Evolutionary conservation across 257 asterid species (phyloP).

Genomic region (Solanum infundibuliforme): DNA sequence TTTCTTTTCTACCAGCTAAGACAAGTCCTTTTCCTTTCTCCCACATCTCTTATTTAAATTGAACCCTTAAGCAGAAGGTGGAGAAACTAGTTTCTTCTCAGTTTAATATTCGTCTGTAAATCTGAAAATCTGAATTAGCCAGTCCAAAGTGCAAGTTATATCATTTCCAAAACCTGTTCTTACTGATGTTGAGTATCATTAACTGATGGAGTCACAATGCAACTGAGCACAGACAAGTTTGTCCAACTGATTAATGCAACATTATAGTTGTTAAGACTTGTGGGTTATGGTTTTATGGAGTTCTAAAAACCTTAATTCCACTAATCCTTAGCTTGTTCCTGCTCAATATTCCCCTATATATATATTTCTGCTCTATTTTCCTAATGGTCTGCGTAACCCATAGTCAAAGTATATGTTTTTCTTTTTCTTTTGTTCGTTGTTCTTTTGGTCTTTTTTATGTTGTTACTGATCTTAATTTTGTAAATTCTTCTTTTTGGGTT

Average conservation of each 20-base stretch:
- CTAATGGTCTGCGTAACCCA: neutral
- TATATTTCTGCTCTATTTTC: neutral
- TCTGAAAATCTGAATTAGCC: neutral
- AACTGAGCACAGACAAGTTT: neutral
- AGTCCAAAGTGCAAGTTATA: neutral
- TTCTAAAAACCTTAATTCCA: neutral
- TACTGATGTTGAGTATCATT: neutral
- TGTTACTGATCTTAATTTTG: neutral
- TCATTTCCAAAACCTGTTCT: neutral
- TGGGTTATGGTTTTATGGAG: neutral
- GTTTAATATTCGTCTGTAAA: neutral
- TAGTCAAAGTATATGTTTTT: neutral
- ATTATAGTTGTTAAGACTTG: neutral
- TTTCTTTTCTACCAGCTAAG: neutral
- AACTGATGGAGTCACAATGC: neutral
- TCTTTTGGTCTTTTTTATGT: neutral
- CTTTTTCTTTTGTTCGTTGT: neutral
- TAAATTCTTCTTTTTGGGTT: neutral
- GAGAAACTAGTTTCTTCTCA: neutral
- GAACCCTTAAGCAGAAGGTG: neutral
- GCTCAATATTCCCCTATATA: neutral
- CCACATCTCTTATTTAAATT: neutral
- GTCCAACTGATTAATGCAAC: neutral
- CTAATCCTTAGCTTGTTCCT: neutral
- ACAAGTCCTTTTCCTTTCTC: neutral